phyloP scores from a whole-genome alignment of 2,329 filamentous ascomycete species.

The Blastomyces gilchristii region DNA sequence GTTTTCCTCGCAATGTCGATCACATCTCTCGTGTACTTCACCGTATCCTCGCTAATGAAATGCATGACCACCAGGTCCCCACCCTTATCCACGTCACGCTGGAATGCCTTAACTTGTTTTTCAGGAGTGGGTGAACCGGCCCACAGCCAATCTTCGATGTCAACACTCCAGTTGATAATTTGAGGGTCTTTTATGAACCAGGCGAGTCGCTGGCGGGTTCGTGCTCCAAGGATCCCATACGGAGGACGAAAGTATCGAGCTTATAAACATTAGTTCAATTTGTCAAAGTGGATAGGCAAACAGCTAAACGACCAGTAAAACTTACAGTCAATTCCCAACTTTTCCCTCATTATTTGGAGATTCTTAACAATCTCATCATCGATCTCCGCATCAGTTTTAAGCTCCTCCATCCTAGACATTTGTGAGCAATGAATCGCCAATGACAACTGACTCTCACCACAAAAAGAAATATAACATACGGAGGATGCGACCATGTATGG shows the following conservation, averaged over 20 bases:
- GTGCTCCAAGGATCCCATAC: conserved; percentile 57
- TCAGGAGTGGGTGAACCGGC: conserved; percentile 51
- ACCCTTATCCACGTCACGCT: conserved; percentile 51
- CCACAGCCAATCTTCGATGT: conserved; percentile 63
- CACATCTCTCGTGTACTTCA: conserved; percentile 53
- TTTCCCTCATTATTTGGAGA: conserved; percentile 23
- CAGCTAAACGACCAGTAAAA: background rate
- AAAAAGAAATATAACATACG: conserved; percentile 24
- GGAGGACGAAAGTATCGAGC: conserved; percentile 57
- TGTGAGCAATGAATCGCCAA: background rate
- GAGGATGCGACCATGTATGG: conserved; percentile 60
- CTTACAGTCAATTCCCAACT: conserved; percentile 28
- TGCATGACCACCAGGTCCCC: conserved; percentile 59
- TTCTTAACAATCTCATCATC: conserved; percentile 30
- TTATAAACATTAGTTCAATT: conserved; percentile 11
- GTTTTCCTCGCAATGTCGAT: conserved; percentile 54
- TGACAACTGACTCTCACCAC: background rate
- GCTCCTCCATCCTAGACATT: conserved; percentile 28
- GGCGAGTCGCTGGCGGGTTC: conserved; percentile 54
- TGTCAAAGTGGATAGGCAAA: background rate
- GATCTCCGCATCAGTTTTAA: conserved; percentile 25
- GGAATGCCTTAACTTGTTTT: conserved; percentile 57
- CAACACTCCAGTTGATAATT: conserved; percentile 59
- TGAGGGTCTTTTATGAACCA: conserved; percentile 43
- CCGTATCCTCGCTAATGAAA: conserved; percentile 55